These are phyloP conservation scores for Rhodamnia rubescens DNA, from an alignment of 345 rosid species.

Conservation along the genomic window DNA sequence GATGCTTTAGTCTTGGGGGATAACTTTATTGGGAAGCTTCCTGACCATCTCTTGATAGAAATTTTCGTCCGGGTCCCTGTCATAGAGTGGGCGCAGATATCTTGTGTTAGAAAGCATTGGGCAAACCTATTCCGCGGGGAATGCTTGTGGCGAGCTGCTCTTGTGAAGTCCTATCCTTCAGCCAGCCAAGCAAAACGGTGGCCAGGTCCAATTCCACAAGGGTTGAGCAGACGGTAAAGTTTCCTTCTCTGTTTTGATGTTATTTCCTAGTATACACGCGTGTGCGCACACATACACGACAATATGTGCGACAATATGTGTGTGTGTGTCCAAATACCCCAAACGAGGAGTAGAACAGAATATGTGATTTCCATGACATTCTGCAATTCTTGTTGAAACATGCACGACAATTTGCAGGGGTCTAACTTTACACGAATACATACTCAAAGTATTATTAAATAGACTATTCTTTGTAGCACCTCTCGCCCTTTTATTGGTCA, in stretches of 20 bases:
- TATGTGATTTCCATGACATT: neutral
- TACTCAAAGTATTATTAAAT: neutral
- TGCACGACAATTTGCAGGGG: neutral
- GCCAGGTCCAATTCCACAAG: conserved; percentile 78
- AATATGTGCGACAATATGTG: no score
- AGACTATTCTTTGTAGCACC: neutral
- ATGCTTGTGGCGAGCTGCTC: conserved; percentile 83
- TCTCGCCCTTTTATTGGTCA: neutral
- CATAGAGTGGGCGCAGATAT: conserved; percentile 44
- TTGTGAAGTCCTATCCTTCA: conserved; percentile 38
- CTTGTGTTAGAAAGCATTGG: conserved; percentile 73
- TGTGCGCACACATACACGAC: neutral
- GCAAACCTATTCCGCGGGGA: conserved; percentile 57
- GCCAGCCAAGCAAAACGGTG: conserved; percentile 49
- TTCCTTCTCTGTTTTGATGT: neutral
- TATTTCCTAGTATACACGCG: neutral
- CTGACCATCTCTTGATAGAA: conserved; percentile 70
- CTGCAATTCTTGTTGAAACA: neutral
- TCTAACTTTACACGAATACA: neutral
- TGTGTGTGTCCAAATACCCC: neutral
- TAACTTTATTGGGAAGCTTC: conserved; percentile 45
- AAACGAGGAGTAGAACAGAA: neutral
- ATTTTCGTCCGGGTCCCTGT: conserved; percentile 65
- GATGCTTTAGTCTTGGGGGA: conserved; percentile 13
- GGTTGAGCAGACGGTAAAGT: conserved; percentile 49